Evolutionary conservation across 371 early-diverging fungal genomes (phyloP), one percentile per base, ranked within the genome.

Genomic region (Blakeslea trispora): DNA sequence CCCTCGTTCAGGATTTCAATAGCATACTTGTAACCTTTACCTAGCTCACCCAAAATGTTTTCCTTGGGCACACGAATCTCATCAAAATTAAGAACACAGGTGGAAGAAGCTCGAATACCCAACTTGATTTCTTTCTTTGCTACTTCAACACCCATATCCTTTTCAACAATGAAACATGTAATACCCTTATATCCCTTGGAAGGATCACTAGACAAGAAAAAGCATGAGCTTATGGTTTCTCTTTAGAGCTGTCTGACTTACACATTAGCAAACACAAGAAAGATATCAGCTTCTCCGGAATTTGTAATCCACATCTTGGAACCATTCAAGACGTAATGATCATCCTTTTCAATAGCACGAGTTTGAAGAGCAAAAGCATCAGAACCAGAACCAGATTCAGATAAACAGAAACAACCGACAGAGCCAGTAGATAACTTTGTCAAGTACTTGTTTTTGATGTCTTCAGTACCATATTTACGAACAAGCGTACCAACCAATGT

Each of bases 1-100:
- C 98, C 98, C 76, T 97, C 98, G 79, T 98, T 98, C 61, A 98
- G 80, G 49, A 95, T 95, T 73, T 96, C 96, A 60, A 98, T 98
- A 51, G 98, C 97, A 59, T 94, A 95, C 81, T 96, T 97, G 92
- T 98, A 98, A 28, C 99, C 99, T 80, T 95, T 87, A 54, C 97
- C 97, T 51, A 94, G 77, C 64, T 95, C 91, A 40, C 99, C 99
- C 21, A 98, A 71, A 32, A 98, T 76, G 66, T 96, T 95, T 49
- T 74, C 78, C 46, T 84, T 92, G 28, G 98, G 99, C 22, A 98
- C 77, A 58, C 88, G 83, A 57, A 98, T 71, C 54, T 94, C 91
- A 64, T 98, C 99, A 81, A 98, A 96, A 67, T 89, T 86, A 45
- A 98, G 76, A 24, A 87, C 86, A 71, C 98, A 97, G 2, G 99